Evolutionary conservation across 1,284 basidiomycete genomes (phyloP).

Genomic region (Inonotus hispidus): DNA sequence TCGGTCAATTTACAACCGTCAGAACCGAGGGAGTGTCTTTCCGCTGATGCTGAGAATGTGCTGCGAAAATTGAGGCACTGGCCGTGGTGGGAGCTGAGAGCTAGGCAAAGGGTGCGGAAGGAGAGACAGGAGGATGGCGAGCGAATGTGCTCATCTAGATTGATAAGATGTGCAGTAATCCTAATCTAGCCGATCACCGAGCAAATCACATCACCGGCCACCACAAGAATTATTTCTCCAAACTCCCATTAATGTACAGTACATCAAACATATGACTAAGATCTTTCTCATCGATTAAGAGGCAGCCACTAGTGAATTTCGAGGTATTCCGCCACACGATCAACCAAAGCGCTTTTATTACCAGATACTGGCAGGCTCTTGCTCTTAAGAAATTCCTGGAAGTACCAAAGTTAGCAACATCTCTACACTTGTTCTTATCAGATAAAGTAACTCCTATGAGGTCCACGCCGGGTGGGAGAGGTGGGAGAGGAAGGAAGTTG

Average conservation of each 20-base stretch:
- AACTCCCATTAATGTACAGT: background rate
- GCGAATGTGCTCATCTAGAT: slow-evolving; percentile 7
- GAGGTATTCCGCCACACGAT: slow-evolving; percentile 58
- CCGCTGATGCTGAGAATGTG: background rate
- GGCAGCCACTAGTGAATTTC: slow-evolving; percentile 33
- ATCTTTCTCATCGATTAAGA: background rate
- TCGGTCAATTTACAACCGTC: background rate
- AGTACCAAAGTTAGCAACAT: background rate
- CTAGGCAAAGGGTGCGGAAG: background rate
- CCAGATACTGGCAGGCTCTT: slow-evolving; percentile 57
- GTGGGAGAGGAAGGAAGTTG: background rate
- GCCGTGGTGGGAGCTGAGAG: background rate
- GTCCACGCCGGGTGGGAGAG: background rate
- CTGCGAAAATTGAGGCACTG: background rate
- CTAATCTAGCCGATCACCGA: slow-evolving; percentile 10
- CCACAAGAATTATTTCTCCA: background rate
- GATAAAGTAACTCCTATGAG: slow-evolving; percentile 15
- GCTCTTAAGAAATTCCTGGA: slow-evolving; percentile 62
- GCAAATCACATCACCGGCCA: background rate
- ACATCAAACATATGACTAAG: background rate
- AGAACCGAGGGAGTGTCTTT: background rate
- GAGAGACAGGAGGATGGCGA: background rate
- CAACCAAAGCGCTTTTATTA: slow-evolving; percentile 64
- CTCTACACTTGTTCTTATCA: slow-evolving; percentile 6
- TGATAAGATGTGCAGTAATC: slow-evolving; percentile 17